Percentiles rank a stretch among this genome's conserved stretches.
Evolutionary conservation across 257 asterid species (phyloP).

Genomic region (Apocynum venetum): DNA sequence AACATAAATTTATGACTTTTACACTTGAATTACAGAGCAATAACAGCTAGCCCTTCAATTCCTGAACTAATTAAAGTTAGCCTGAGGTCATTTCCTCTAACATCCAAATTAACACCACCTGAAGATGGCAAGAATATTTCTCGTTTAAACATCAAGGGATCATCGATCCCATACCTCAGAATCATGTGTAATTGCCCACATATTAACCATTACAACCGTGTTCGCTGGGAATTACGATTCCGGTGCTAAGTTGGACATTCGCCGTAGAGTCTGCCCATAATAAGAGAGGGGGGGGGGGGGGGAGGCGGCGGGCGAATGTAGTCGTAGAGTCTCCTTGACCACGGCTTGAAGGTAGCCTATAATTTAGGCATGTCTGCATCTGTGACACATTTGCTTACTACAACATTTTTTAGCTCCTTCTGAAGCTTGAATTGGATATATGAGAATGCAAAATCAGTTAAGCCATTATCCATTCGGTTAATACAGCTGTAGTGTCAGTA

Average conservation of each 20-base stretch:
- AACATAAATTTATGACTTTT: background rate
- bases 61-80: constrained; percentile 5
- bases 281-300: constrained; percentile 28
- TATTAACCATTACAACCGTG: constrained; percentile 56
- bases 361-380: constrained; percentile 30
- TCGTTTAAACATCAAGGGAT: constrained; percentile 33
- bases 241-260: constrained; percentile 39
- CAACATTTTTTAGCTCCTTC: constrained; percentile 22
- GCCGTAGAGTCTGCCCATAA: constrained; percentile 50
- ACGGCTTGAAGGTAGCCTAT: constrained; percentile 42
- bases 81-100: constrained; percentile 46
- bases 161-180: constrained; percentile 24
- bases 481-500: constrained; percentile 47
- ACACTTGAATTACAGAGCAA: background rate
- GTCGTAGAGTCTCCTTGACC: constrained; percentile 46
- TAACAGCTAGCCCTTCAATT: too few species aligned
- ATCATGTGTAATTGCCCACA: constrained; percentile 66
- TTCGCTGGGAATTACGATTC: constrained; percentile 42
- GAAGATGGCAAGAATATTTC: constrained; percentile 31
- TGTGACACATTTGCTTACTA: constrained; percentile 13
- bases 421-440: constrained; percentile 28
- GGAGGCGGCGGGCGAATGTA: constrained; percentile 56
- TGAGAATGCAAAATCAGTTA: constrained; percentile 37
- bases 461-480: constrained; percentile 59
- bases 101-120: constrained; percentile 33